Percentiles rank a stretch among this genome's conserved stretches.
phyloP scores from a whole-genome alignment of 371 early-diverging fungal species.

The Batkoa obscura region DNA sequence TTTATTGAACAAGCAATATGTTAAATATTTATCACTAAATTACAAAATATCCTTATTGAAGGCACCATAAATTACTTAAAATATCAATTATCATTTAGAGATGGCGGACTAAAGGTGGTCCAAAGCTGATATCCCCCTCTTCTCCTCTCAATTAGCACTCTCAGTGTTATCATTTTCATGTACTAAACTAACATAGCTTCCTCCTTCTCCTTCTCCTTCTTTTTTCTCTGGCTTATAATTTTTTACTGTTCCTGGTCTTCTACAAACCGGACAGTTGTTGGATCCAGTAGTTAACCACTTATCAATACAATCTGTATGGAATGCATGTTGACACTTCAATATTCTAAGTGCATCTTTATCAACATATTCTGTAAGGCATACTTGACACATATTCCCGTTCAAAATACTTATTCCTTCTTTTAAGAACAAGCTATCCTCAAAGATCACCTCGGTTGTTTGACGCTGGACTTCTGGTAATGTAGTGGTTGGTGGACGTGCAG shows the following conservation, averaged over 20 bases:
- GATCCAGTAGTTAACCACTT: conserved; percentile 24
- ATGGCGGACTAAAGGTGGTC: no score
- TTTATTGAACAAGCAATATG: no score
- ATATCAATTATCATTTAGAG: no score
- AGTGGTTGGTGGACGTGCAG: conserved; percentile 32
- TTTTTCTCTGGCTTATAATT: background rate
- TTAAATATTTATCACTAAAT: no score
- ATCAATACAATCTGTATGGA: conserved; percentile 85
- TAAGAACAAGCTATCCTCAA: conserved; percentile 13
- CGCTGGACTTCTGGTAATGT: conserved; percentile 22
- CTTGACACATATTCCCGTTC: conserved; percentile 16
- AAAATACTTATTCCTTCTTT: conserved; percentile 11
- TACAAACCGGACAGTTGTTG: conserved; percentile 24
- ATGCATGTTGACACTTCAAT: conserved; percentile 76
- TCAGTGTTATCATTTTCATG: background rate
- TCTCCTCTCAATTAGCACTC: no score
- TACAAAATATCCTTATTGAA: no score
- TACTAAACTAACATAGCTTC: background rate
- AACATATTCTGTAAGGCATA: conserved; percentile 78
- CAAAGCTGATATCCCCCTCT: no score
- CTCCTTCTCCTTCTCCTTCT: background rate
- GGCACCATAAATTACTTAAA: no score
- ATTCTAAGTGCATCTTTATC: conserved; percentile 52
- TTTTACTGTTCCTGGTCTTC: conserved; percentile 7
- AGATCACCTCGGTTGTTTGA: conserved; percentile 19